A percentile compares a stretch with the other conserved stretches of the same genome.
Conservation (phyloP, 1,139 yeast genomes). For the Pichia sp. region DNA sequence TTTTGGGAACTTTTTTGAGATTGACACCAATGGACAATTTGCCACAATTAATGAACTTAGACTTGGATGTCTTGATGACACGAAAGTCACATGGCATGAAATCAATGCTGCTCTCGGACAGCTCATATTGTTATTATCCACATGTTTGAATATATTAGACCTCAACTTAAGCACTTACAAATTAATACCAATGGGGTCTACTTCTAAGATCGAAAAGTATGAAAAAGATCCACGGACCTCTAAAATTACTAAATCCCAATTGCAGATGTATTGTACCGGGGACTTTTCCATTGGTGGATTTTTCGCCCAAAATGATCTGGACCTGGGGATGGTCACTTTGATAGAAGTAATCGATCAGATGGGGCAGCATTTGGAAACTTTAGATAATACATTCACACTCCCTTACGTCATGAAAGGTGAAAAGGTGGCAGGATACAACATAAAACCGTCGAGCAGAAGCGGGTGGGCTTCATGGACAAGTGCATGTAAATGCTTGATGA, state of each 20-base stretch:
- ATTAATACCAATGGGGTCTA: constrained; percentile 78
- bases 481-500: constrained; percentile 59
- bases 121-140: constrained; percentile 58
- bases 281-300: constrained; percentile 64
- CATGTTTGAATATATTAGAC: constrained; percentile 53
- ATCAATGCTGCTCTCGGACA: constrained; percentile 93
- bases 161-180: constrained; percentile 53
- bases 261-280: constrained; percentile 43
- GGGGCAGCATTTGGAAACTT: constrained; percentile 38
- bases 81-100: constrained; percentile 79
- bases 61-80: constrained; percentile 55
- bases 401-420: constrained; percentile 64
- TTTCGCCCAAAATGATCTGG: constrained; percentile 64
- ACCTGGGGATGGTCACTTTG: constrained; percentile 70
- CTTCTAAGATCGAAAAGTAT: constrained; percentile 64
- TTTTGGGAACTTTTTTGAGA: constrained; percentile 72
- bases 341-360: constrained; percentile 56
- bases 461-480: constrained; percentile 83
- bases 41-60: constrained; percentile 86
- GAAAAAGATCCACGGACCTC: constrained; percentile 31
- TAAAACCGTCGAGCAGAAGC: constrained; percentile 55
- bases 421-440: constrained; percentile 70
- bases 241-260: constrained; percentile 25
- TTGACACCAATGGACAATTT: constrained; percentile 74
- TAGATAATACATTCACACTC: constrained; percentile 54